phyloP scores from a whole-genome alignment of 2,329 filamentous ascomycete genomes.

The Aspergillus pseudoviridinutans region DNA sequence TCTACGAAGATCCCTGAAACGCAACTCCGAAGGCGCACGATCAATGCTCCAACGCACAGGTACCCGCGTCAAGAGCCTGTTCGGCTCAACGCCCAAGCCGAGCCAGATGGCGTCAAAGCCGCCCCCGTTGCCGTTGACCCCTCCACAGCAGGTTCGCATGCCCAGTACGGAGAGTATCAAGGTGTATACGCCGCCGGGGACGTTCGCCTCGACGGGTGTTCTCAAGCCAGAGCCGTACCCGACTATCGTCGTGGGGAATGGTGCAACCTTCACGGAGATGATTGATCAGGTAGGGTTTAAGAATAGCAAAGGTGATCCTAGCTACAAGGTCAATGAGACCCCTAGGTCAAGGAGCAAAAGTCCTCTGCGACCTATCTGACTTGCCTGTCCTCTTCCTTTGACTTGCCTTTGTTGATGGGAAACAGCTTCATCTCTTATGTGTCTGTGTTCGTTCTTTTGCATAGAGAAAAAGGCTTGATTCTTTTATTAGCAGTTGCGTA shows the following conservation, averaged over 20 bases:
- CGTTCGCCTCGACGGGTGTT: conserved; percentile 23
- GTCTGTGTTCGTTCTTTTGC: neutral
- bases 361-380: neutral
- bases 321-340: conserved; percentile 25
- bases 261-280: conserved; percentile 37
- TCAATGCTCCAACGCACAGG: conserved; percentile 34
- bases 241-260: conserved; percentile 19
- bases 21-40: conserved; percentile 21
- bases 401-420: neutral
- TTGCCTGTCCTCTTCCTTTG: neutral
- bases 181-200: conserved; percentile 42
- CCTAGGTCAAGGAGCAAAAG: conserved; percentile 8
- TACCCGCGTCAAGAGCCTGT: conserved; percentile 36
- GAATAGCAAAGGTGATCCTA: conserved; percentile 23
- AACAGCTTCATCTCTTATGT: neutral
- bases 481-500: neutral
- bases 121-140: conserved; percentile 25
- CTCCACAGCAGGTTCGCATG: conserved; percentile 19
- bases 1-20: conserved; percentile 24
- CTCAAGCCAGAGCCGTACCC: conserved; percentile 26
- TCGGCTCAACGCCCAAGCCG: conserved; percentile 19
- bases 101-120: neutral
- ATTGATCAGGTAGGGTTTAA: conserved; percentile 36
- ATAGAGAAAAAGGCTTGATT: neutral
- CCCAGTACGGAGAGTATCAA: conserved; percentile 45